phyloP scores from a whole-genome alignment of 108 stramenopile species.

The Fragilaria crotonensis region DNA sequence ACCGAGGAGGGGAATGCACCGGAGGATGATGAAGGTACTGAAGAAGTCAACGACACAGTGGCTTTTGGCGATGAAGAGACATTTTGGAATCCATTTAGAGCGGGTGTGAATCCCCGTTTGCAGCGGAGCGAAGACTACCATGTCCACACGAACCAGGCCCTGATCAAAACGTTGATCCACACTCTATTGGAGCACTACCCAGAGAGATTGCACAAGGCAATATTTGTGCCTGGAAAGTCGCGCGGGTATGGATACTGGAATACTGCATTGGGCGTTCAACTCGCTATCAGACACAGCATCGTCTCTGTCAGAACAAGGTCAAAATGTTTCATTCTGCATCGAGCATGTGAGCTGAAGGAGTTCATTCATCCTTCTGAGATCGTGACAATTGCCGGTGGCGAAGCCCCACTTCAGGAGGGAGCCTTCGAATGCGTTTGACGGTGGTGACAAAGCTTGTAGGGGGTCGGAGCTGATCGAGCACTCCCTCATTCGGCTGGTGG shows the following conservation, averaged over 20 bases:
- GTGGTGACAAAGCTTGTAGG: too few species aligned
- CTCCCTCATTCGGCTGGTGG: too few species aligned
- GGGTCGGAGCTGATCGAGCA: too few species aligned
- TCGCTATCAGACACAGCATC: slow-evolving; percentile 14
- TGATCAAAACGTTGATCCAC: slow-evolving; percentile 25
- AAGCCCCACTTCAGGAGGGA: neutral
- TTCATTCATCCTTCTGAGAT: slow-evolving; percentile 38
- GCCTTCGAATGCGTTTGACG: slow-evolving; percentile 2
- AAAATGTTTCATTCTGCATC: slow-evolving; percentile 30
- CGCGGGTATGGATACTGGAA: slow-evolving; percentile 7
- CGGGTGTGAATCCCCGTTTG: slow-evolving; percentile 29
- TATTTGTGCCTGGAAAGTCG: slow-evolving; percentile 43
- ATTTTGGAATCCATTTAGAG: neutral
- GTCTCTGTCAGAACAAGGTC: slow-evolving; percentile 14
- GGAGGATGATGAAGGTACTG: slow-evolving; percentile 5
- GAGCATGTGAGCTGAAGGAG: slow-evolving; percentile 22
- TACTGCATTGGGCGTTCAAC: slow-evolving; percentile 8
- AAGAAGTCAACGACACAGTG: slow-evolving; percentile 5
- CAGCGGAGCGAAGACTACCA: slow-evolving; percentile 23
- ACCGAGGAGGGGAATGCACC: slow-evolving; percentile 1
- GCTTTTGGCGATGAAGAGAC: neutral
- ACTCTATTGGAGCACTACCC: slow-evolving; percentile 51
- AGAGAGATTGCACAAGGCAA: slow-evolving; percentile 37
- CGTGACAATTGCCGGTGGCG: slow-evolving; percentile 36
- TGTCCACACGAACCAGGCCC: slow-evolving; percentile 40